Evolutionary conservation across 176 grass and related monocot genomes (phyloP).

Genomic region (Olyra latifolia): DNA sequence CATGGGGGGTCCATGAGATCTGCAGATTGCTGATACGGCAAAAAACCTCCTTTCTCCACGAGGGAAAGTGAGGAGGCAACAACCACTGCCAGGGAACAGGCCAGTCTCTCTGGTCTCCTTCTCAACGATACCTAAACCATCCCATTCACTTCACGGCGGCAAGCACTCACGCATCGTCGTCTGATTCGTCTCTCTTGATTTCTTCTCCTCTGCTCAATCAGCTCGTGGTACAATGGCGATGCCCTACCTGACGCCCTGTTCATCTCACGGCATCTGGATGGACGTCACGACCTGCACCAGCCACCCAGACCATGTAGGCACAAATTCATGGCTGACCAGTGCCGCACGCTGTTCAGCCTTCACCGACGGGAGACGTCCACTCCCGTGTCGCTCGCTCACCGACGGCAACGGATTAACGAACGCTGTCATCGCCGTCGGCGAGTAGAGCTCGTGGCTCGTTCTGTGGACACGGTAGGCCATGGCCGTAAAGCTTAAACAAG

Average conservation of each 20-base stretch:
- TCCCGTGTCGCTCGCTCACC: no score
- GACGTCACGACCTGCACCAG: not conserved
- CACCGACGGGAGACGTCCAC: not conserved
- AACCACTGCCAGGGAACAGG: not conserved
- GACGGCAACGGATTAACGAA: not conserved
- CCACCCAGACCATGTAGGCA: not conserved
- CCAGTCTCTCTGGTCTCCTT: not conserved
- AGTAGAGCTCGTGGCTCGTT: conserved; percentile 13
- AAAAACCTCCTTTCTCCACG: conserved; percentile 15
- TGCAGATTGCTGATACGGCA: conserved; percentile 10
- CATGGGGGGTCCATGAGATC: conserved; percentile 12
- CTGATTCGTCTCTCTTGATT: not conserved
- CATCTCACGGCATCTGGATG: not conserved
- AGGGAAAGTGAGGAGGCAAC: conserved; percentile 53
- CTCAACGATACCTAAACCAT: conserved; percentile 29
- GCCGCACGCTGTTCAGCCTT: conserved; percentile 5
- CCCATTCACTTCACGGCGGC: not conserved
- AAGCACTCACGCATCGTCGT: no score
- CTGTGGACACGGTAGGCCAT: conserved; percentile 9
- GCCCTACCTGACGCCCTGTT: conserved; percentile 32
- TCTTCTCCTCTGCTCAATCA: not conserved
- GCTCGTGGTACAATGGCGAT: conserved; percentile 33
- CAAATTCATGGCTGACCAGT: not conserved
- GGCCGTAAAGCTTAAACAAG: conserved; percentile 26
- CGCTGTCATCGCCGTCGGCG: not conserved